phyloP scores from a whole-genome alignment of 2,329 filamentous ascomycete species.

The Colletotrichum horii region DNA sequence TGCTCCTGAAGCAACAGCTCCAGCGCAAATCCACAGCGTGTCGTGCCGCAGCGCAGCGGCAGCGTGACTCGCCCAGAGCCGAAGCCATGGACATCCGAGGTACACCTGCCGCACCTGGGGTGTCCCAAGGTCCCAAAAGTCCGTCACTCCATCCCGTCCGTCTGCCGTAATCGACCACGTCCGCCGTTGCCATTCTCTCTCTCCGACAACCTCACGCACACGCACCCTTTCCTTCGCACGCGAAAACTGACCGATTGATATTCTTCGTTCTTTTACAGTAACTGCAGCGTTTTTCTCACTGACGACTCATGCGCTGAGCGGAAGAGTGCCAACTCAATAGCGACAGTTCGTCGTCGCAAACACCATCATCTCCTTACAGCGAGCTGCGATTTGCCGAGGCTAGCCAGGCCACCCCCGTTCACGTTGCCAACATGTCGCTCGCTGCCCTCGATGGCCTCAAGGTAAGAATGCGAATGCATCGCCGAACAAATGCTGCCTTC shows the following conservation, averaged over 20 bases:
- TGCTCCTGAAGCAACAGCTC: not conserved
- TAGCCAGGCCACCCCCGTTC: not conserved
- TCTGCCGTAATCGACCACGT: not conserved
- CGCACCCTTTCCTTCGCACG: not conserved
- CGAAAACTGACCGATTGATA: not conserved
- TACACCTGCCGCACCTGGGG: not conserved
- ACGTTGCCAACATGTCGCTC: constrained; percentile 13
- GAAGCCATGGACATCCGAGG: constrained; percentile 19
- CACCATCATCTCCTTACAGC: not conserved
- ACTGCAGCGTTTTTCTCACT: not conserved
- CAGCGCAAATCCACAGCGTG: not conserved
- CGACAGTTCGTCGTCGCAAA: not conserved
- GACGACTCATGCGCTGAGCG: constrained; percentile 2
- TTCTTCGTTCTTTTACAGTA: not conserved
- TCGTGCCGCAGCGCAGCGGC: not conserved
- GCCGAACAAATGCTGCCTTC: not conserved
- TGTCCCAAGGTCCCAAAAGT: not conserved
- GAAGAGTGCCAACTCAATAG: not conserved
- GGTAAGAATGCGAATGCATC: not conserved
- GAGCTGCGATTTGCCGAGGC: constrained; percentile 16
- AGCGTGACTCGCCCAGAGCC: constrained; percentile 15
- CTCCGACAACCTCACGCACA: not conserved
- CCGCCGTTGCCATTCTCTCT: not conserved
- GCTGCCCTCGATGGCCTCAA: constrained; percentile 20
- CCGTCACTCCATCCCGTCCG: not conserved